phyloP scores from a whole-genome alignment of 1,284 basidiomycete species.

The Gomphus sp. region DNA sequence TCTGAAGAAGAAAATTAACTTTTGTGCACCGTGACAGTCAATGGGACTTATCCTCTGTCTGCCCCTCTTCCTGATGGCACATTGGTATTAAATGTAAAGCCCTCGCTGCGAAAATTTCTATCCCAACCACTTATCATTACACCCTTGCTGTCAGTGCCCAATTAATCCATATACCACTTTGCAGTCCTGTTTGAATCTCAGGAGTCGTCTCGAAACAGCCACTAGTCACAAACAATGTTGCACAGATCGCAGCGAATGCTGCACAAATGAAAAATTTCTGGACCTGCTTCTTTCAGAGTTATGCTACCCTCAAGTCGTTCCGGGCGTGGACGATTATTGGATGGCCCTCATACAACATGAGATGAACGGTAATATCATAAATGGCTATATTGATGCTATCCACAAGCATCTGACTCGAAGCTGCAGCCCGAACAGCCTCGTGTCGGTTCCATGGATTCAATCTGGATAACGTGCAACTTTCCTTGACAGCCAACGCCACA shows the following conservation, averaged over 20 bases:
- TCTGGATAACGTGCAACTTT: neutral
- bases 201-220: neutral
- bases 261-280: too few species aligned
- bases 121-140: too few species aligned
- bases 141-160: too few species aligned
- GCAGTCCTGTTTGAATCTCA: neutral
- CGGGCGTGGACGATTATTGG: too few species aligned
- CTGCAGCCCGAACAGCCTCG: neutral
- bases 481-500: neutral
- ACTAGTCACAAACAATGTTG: neutral
- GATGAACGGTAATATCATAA: neutral
- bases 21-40: too few species aligned
- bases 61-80: too few species aligned
- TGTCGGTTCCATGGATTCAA: neutral
- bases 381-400: neutral
- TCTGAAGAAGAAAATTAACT: too few species aligned
- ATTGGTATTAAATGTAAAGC: too few species aligned
- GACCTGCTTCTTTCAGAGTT: too few species aligned
- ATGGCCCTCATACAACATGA: neutral
- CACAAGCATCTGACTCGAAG: neutral
- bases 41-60: too few species aligned
- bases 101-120: too few species aligned
- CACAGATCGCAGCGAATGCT: neutral
- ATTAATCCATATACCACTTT: neutral
- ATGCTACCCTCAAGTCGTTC: too few species aligned